Conservation (phyloP, 2,329 filamentous ascomycete species). For the Ascochyta lentis region DNA sequence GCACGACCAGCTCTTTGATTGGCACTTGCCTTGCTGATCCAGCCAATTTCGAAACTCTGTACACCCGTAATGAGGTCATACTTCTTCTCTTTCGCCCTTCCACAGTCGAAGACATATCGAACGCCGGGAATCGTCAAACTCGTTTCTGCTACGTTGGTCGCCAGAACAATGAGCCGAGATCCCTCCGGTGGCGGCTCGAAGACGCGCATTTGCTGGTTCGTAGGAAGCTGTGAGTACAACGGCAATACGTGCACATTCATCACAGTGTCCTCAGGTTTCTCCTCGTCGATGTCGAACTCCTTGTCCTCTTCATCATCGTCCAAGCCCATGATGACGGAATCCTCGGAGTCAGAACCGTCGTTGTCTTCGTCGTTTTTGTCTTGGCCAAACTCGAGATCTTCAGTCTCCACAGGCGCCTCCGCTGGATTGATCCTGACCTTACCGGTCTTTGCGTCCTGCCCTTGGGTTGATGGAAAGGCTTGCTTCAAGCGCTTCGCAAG, state of each 20-base stretch:
- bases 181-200: conserved; percentile 86
- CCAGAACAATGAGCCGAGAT: conserved; percentile 83
- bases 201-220: conserved; percentile 86
- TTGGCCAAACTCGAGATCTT: conserved; percentile 83
- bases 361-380: conserved; percentile 51
- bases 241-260: conserved; percentile 85
- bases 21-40: conserved; percentile 97
- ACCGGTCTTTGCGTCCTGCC: conserved; percentile 59
- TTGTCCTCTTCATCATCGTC: conserved; percentile 70
- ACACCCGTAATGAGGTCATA: conserved; percentile 90
- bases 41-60: conserved; percentile 92
- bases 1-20: conserved; percentile 91
- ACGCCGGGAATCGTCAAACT: conserved; percentile 96
- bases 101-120: conserved; percentile 94
- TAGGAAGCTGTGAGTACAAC: conserved; percentile 89
- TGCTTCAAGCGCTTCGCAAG: conserved; percentile 81
- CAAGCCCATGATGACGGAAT: conserved; percentile 66
- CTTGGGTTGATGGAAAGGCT: conserved; percentile 63
- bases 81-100: conserved; percentile 87
- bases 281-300: conserved; percentile 64
- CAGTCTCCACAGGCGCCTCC: conserved; percentile 80
- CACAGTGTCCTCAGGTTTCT: conserved; percentile 69
- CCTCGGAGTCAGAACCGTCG: conserved; percentile 59
- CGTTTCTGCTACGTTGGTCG: conserved; percentile 96
- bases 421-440: conserved; percentile 77